Base-by-base conservation (phyloP, 257 asterid genomes). In the Coffea canephora region DNA sequence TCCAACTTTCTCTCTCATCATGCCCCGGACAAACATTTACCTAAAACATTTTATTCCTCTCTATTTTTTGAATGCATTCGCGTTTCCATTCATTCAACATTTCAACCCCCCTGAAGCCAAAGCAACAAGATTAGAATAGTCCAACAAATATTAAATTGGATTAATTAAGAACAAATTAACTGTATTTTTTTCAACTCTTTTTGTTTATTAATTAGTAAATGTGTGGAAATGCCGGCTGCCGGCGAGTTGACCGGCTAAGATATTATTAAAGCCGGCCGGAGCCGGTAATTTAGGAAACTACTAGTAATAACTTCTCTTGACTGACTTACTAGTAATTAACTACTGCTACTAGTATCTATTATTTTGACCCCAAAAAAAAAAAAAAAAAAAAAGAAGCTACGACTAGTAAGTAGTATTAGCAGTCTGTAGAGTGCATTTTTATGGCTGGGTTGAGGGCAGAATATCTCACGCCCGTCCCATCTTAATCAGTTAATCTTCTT, bases 1-100 rank as follows among this genome's bases (percentile, higher is more conserved):
- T 78, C 45, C 41, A 31, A 57, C 49, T 76, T 82, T 83, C 86
- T 80, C 84, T 81, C 79, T 82, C 80, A 62, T 79, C 79, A 41
- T 67, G 36, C 34, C 57, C 46, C 73, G 16, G 34, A 31, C 34
- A 77, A 82, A 80, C 80, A 82, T 68, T 57, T 48, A 70, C 27
- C 72, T 3, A 45, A 45, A 45, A 45, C 7, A 45, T 3, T 45
- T 45, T 45, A 45, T 66, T 3, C 77, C 65, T 62, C 68, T 43
- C 27, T 49, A 13, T 67, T 65, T 66, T 73, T 57, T 78, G 4
- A 48, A 64, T 75, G 62, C 46, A 31, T 55, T 55, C 25, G 41
- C 46, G 19, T 55, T 55, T n/a, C 64, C n/a, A 55, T 48, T 48
- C 43, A 39, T 39, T 39, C 43, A 39, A 39, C 43, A 31, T 31